Base-by-base conservation (phyloP, 2,329 filamentous ascomycete genomes). In the Blumeriella jaapii region DNA sequence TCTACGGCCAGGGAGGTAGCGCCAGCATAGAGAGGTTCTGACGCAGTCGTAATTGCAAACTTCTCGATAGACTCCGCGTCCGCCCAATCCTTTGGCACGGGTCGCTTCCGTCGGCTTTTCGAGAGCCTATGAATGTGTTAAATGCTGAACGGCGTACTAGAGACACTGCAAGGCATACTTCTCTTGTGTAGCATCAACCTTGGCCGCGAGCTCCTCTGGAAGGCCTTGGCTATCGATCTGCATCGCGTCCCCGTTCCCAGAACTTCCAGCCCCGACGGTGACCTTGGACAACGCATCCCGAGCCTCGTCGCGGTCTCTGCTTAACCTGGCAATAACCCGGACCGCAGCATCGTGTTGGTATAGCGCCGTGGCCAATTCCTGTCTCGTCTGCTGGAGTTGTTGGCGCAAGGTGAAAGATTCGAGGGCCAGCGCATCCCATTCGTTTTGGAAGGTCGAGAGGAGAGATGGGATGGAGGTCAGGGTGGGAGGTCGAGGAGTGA, bases 341-440 rank as follows among this genome's bases (percentile, higher is more conserved):
- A 93, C 78, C n/a, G 91, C 91, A 2, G 91, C 89, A 67, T 98
- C 91, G 52, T 96, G 84, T 62, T 96, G 89, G 61, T 98, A 98
- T 15, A 98, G 69, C 0, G 91, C 84, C 1, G 85, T 91, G 38
- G 85, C 85, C 38, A 98, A 74, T 64, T 98, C 91, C 62, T 95
- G 87, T 47, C 89, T 71, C 26, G 87, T 93, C 57, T 93, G 83
- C 33, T 80, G 71, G 43, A 98, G 68, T 56, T 94, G 85, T 59
- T 95, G 83, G 62, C 83, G 81, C 41, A 96, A 65, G 48, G 84
- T 91, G 59, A 86, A 95, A 32, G 85, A 83, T 63, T 98, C 91
- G 22, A 96, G 67, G 9, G 89, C 84, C 28, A 95, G 65, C 6
- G 87, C 80, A 58, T 98, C 91, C 91, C 91, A 98, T 68, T 98